phyloP scores from a whole-genome alignment of 768 basidiomycete genomes.

The Nidularia sp. region DNA sequence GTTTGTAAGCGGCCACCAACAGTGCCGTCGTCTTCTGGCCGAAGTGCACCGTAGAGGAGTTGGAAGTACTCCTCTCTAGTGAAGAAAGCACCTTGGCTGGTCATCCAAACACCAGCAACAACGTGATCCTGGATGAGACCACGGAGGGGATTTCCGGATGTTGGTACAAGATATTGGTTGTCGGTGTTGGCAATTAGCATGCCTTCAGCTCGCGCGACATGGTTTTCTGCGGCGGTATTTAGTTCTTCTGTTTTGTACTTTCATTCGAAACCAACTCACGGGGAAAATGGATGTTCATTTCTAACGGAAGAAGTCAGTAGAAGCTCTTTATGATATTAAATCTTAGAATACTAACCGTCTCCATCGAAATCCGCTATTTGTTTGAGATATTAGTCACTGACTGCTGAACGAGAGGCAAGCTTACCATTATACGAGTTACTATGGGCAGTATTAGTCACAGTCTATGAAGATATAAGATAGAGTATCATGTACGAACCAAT shows the following conservation, averaged over 20 bases:
- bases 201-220: conserved; percentile 92
- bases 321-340: conserved; percentile 15
- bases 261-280: conserved; percentile 66
- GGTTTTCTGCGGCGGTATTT: conserved; percentile 92
- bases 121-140: conserved; percentile 99
- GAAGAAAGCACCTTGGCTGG: conserved; percentile 92
- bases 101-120: conserved; percentile 99
- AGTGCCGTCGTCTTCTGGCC: conserved; percentile 77
- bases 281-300: conserved; percentile 99
- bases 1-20: conserved; percentile 65
- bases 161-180: conserved; percentile 98
- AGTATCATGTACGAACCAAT: conserved; percentile 64
- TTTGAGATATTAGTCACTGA: conserved; percentile 11
- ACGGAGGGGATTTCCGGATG: conserved; percentile 95
- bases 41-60: conserved; percentile 88
- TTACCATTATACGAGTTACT: conserved; percentile 97
- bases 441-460: not conserved
- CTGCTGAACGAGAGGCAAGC: conserved; percentile 11
- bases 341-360: conserved; percentile 53
- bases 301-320: conserved; percentile 36
- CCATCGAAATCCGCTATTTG: conserved; percentile 84
- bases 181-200: conserved; percentile 95
- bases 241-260: too few species aligned
- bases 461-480: not conserved
- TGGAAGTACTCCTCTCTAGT: conserved; percentile 95